A percentile compares a stretch with the other conserved stretches of the same genome.
Evolutionary conservation across 495 filamentous ascomycete species (phyloP).

Genomic region (Penicillium macrosclerotiorum): DNA sequence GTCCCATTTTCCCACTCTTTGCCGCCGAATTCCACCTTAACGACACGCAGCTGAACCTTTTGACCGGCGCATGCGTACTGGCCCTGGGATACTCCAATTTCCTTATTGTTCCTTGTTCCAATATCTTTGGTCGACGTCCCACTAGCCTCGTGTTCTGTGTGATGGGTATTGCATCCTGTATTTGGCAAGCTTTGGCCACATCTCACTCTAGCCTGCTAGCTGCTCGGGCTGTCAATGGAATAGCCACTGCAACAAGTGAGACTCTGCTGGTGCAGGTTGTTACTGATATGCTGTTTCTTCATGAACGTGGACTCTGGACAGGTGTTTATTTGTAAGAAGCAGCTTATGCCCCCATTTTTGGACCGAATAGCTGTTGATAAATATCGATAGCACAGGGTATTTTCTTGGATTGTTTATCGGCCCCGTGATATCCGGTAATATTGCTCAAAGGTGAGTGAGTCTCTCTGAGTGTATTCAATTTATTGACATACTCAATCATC

Average conservation of each 20-base stretch:
- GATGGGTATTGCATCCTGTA: too few species aligned
- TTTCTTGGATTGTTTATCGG: conserved; percentile 42
- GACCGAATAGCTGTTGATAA: neutral
- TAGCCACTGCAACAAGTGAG: conserved; percentile 48
- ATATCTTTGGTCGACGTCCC: conserved; percentile 52
- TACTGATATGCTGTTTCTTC: conserved; percentile 62
- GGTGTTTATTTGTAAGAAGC: conserved; percentile 56
- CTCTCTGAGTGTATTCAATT: neutral
- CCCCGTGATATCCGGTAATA: conserved; percentile 51
- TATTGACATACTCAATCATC: too few species aligned
- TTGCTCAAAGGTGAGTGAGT: conserved; percentile 36
- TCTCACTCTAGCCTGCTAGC: conserved; percentile 54
- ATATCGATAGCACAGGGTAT: conserved; percentile 27
- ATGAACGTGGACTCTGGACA: conserved; percentile 60
- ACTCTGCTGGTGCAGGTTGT: conserved; percentile 58
- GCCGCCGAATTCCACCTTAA: conserved; percentile 46
- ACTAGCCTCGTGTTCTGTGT: conserved; percentile 49
- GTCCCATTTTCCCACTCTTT: conserved; percentile 49
- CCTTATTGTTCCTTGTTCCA: conserved; percentile 52
- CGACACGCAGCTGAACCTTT: conserved; percentile 42
- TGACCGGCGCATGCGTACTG: conserved; percentile 52
- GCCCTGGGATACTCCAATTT: conserved; percentile 56
- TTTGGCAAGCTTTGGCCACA: conserved; percentile 55
- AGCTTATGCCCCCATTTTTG: neutral
- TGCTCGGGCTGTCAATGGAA: conserved; percentile 53